Percentiles rank a stretch among this genome's conserved stretches.
These are phyloP conservation scores for Trichoderma koningiopsis DNA, from an alignment of 2,329 filamentous ascomycete species.

Conservation along the genomic window DNA sequence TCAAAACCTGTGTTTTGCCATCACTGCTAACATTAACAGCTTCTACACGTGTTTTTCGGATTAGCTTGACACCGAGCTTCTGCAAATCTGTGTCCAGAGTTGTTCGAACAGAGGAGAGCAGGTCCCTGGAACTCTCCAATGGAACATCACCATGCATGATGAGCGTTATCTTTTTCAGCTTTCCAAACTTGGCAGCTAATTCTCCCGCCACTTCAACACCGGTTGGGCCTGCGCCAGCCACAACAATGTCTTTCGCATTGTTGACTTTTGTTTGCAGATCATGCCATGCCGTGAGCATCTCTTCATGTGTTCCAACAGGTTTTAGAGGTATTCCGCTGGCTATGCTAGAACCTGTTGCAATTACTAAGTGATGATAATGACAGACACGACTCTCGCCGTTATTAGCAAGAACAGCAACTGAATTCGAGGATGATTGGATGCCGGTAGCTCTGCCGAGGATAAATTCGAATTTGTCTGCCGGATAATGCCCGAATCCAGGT, in stretches of 20 bases:
- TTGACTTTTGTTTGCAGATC: constrained; percentile 33
- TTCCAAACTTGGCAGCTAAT: constrained; percentile 35
- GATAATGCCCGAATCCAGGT: constrained; percentile 49
- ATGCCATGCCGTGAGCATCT: constrained; percentile 42
- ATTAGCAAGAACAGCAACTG: constrained; percentile 41
- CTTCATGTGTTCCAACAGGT: constrained; percentile 47
- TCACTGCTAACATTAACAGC: constrained; percentile 23
- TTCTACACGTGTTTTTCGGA: constrained; percentile 38
- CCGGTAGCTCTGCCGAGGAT: constrained; percentile 49
- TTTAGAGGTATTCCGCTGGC: constrained; percentile 55
- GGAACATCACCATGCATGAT: constrained; percentile 21
- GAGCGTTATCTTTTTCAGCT: constrained; percentile 32
- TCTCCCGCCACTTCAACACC: constrained; percentile 44
- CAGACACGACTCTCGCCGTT: constrained; percentile 39
- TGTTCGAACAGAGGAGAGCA: constrained; percentile 37
- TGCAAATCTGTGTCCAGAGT: constrained; percentile 31
- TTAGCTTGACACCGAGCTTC: constrained; percentile 34
- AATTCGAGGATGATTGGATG: constrained; percentile 40
- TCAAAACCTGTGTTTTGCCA: constrained; percentile 30
- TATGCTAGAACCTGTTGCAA: background rate
- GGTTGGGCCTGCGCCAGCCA: constrained; percentile 44
- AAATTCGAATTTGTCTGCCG: constrained; percentile 49
- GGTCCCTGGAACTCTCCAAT: background rate
- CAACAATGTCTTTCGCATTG: constrained; percentile 38
- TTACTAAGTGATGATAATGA: constrained; percentile 47